phyloP scores from a whole-genome alignment of 768 basidiomycete species.

The Tylopilus balloui region DNA sequence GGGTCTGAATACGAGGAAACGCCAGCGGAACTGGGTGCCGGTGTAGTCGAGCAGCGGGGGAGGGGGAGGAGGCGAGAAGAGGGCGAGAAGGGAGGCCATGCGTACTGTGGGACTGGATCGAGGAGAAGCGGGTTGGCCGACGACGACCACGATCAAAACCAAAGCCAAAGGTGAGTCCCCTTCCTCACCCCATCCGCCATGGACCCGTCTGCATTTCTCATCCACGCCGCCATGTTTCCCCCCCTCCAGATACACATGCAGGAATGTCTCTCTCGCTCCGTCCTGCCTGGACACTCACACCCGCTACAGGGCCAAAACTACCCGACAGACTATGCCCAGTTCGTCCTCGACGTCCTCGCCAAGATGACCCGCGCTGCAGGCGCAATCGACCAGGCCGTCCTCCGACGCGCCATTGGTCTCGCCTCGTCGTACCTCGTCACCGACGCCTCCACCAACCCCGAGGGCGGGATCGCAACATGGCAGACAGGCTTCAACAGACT shows the following conservation, averaged over 20 bases:
- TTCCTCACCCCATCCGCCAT: slow-evolving; percentile 11
- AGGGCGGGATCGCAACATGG: slow-evolving; percentile 59
- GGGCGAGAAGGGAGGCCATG: slow-evolving; percentile 18
- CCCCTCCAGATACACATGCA: slow-evolving; percentile 30
- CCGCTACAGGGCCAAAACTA: slow-evolving; percentile 29
- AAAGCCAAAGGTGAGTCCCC: slow-evolving; percentile 15
- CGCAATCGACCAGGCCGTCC: slow-evolving; percentile 53
- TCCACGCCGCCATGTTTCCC: slow-evolving; percentile 16
- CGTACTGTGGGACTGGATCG: background rate
- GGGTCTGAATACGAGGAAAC: slow-evolving; percentile 75
- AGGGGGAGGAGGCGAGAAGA: slow-evolving; percentile 10
- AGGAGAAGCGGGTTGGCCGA: background rate
- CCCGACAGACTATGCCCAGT: slow-evolving; percentile 57
- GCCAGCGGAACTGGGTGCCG: slow-evolving; percentile 72
- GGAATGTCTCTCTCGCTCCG: slow-evolving; percentile 15
- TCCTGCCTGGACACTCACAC: background rate
- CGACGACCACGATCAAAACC: slow-evolving; percentile 11
- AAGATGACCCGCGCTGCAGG: slow-evolving; percentile 45
- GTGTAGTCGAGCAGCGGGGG: slow-evolving; percentile 49
- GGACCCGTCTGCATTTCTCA: slow-evolving; percentile 23
- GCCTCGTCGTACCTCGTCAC: slow-evolving; percentile 78
- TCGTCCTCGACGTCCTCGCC: slow-evolving; percentile 53
- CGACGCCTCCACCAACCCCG: slow-evolving; percentile 61
- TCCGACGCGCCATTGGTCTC: slow-evolving; percentile 63
- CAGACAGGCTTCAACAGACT: slow-evolving; percentile 60